Base-by-base conservation (phyloP, 140 eudicot genomes). In the Cichorium intybus region DNA sequence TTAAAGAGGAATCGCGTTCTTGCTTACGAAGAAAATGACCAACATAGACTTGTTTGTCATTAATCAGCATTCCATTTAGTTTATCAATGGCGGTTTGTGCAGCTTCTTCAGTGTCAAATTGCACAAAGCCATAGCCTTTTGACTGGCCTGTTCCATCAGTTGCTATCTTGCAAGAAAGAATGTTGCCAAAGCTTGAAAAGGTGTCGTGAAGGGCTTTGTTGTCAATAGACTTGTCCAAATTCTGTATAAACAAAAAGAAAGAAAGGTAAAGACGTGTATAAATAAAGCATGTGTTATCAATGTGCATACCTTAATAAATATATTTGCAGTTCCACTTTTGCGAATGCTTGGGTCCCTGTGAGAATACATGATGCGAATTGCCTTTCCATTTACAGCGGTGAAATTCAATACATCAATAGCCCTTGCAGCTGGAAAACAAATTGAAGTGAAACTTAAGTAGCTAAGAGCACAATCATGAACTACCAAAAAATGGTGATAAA, bases 121-220 rank as follows among this genome's bases (percentile, higher is more conserved):
- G 97, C 34, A 89, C 97, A 64, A 85, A 89, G 1, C 97, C 97
- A 56, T 82, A 89, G 16, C 97, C 97, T 68, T 83, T 89, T 26
- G 97, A 85, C 72, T 83, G 95, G 14, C 91, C 95, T 55, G 70
- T 72, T 28, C 71, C 29, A 60, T 89, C 97, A 6, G 87, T 78
- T 9, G 84, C 97, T 33, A 89, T 89, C 75, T 89, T 89, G 81
- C 97, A 85, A n/a, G 91, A 89, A 16, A 85, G 86, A 22, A 85
- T 85, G 73, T 63, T 80, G 7, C 97, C 97, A 61, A 89, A 85
- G 75, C 80, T 85, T 39, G 97, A 85, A 71, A 88, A 88, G 0
- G 90, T 85, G 62, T 88, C 96, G 48, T 85, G 88, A 45, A 88
- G 66, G 10, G 86, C 87, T 69, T 85, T 88, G 86, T 85, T 75